phyloP scores from a whole-genome alignment of 208 protist species.

The Wallacemonas sp. region DNA sequence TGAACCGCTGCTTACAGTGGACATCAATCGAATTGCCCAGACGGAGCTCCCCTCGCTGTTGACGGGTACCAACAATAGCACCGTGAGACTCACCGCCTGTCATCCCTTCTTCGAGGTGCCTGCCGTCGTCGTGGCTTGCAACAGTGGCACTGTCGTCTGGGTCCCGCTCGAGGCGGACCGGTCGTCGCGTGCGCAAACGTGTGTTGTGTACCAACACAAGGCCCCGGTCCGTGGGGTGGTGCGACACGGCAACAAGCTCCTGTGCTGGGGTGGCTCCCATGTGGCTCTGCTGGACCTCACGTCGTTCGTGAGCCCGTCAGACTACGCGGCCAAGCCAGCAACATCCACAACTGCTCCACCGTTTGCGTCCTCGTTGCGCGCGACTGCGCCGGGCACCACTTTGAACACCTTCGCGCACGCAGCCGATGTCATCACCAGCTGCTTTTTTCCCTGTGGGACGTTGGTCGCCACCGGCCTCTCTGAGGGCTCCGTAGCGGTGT shows the following conservation, averaged over 20 bases:
- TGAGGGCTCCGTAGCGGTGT: slow-evolving; percentile 75
- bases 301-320: slow-evolving; percentile 14
- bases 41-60: slow-evolving; percentile 15
- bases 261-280: slow-evolving; percentile 73
- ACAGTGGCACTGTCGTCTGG: slow-evolving; percentile 64
- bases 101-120: slow-evolving; percentile 66
- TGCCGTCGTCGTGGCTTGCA: slow-evolving; percentile 57
- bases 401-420: slow-evolving; percentile 57
- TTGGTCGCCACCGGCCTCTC: slow-evolving; percentile 75
- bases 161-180: slow-evolving; percentile 32
- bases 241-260: slow-evolving; percentile 42
- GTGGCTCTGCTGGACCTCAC: slow-evolving; percentile 54
- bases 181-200: background rate
- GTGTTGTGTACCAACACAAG: slow-evolving; percentile 49
- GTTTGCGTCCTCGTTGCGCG: background rate
- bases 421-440: slow-evolving; percentile 67
- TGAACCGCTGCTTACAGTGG: slow-evolving; percentile 52
- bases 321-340: background rate
- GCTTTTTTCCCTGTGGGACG: slow-evolving; percentile 74
- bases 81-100: slow-evolving; percentile 63
- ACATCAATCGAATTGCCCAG: slow-evolving; percentile 45
- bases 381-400: slow-evolving; percentile 20
- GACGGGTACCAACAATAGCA: background rate
- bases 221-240: slow-evolving; percentile 51
- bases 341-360: background rate